Evolutionary conservation across 768 basidiomycete species (phyloP), one percentile per base, ranked within the genome.

Genomic region (Boletus coccyginus): DNA sequence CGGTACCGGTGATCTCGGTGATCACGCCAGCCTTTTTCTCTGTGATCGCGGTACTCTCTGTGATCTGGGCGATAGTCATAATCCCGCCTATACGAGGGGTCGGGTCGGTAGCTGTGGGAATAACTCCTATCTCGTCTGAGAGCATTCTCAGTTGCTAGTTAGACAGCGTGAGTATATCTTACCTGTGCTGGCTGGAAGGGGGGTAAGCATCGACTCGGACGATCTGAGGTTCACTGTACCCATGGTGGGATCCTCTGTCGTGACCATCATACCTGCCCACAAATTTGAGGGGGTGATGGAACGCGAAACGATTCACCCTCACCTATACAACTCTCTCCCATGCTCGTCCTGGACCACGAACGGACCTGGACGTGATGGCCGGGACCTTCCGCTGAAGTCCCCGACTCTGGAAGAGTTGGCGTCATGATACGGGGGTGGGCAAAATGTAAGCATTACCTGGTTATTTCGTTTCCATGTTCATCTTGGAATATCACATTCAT

Each of bases 401-500:
- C 82, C 83, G 19, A 84, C 80, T 62, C 84, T 85, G 51, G 16
- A 47, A 29, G 17, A 31, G 10, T 9, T 17, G 16, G 45, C 29
- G 47, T 61, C 13, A 59, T 19, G 10, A 50, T 17, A 36, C 24
- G 4, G 3, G 7, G n/a, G 5, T 35, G 13, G 1, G 10, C 3
- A 19, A 16, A 52, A 44, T 33, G 44, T 33, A 45, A n/a, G 44
- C 39, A 64, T 52, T 70, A 83, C 86, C 86, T 81, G 3, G 81
- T 80, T 27, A 87, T 81, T 62, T 85, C 84, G 52, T 81, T 79
- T 21, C 87, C 87, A 19, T 76, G 69, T 60, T 83, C 81, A 62
- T 88, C 87, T 66, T 85, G 78, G 62, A 90, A 88, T 45, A 88
- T 78, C 7, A 88, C 82, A 55, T 83, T 79, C 57, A 82, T 73